Conservation (phyloP, 73 alveolate genomes). For the Paramecium pentaurelia region DNA sequence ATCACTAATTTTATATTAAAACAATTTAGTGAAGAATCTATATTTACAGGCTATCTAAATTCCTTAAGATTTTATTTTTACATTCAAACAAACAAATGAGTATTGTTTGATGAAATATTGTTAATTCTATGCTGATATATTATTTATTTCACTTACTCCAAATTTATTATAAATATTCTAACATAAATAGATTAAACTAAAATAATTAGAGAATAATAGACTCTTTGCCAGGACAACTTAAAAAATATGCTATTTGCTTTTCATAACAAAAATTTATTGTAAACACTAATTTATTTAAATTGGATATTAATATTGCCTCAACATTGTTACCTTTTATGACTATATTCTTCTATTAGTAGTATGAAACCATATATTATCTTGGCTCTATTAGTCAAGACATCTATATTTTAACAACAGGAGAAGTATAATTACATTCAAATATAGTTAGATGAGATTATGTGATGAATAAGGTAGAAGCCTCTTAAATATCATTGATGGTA, state of each 20-base stretch:
- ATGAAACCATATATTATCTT: background rate
- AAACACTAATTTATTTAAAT: conserved; percentile 18
- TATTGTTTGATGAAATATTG: too few species aligned
- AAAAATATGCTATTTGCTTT: background rate
- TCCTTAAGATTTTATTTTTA: too few species aligned
- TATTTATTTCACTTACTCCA: too few species aligned
- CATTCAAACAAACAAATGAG: too few species aligned
- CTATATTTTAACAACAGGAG: background rate
- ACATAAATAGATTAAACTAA: too few species aligned
- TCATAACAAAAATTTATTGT: background rate
- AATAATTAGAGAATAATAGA: background rate
- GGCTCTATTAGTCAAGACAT: conserved; percentile 7
- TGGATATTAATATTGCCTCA: conserved; percentile 4
- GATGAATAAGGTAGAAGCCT: background rate
- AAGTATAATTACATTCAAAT: background rate
- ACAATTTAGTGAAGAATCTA: too few species aligned
- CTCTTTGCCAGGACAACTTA: background rate
- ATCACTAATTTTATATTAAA: too few species aligned
- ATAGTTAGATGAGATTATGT: background rate
- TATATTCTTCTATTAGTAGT: background rate
- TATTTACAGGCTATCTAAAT: too few species aligned
- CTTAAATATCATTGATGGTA: background rate
- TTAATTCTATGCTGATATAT: too few species aligned
- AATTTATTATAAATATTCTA: too few species aligned
- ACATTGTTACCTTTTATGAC: background rate